Base-by-base conservation (phyloP, 768 basidiomycete species). In the Tulasnella sp. region DNA sequence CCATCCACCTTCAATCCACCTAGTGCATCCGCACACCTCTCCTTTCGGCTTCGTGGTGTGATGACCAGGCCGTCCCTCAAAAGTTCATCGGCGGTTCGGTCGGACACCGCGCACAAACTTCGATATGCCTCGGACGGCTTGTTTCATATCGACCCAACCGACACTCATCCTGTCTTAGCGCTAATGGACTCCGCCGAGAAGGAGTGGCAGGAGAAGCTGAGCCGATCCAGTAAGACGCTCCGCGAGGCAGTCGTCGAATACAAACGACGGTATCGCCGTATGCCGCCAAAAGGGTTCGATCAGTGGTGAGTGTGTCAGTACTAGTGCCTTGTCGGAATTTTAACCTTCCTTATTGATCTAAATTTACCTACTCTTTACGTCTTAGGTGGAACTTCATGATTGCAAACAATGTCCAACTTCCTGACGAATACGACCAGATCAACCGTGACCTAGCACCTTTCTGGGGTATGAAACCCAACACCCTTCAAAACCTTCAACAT, bases 371-470 rank as follows among this genome's bases (percentile, higher is more conserved):
- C 41, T 11, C 19, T 11, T 43, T 11, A 11, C 11, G 11, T 19
- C n/a, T n/a, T 34, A 68, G 77, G 76, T 79, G 78, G 78, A 64
- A 69, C 10, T 80, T 77, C 65, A 74, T 75, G n/a, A 61, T 72
- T 45, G 64, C 71, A 38, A 66, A 80, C 65, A 69, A 77, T 41
- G 74, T 81, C 23, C 76, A 75, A 52, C 70, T 80, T 4, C 74
- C 75, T 4, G 79, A 80, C 64, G 80, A 80, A 61, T 81, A 80
- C 64, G 78, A 80, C 66, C 75, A 77, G 54, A 79, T 81, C 56
- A 64, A 69, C 61, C 66, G 61, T 11, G 73, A 77, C 61, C 62
- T 79, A 3, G 69, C 73, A 34, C 77, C 76, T 0, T 77, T 75
- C 66, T 76, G 74, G 72, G 77, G 73, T 3, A 64, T 77, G 41